Evolutionary conservation across 2,329 filamentous ascomycete genomes (phyloP).

Genomic region (Myriosclerotinia curreyana): DNA sequence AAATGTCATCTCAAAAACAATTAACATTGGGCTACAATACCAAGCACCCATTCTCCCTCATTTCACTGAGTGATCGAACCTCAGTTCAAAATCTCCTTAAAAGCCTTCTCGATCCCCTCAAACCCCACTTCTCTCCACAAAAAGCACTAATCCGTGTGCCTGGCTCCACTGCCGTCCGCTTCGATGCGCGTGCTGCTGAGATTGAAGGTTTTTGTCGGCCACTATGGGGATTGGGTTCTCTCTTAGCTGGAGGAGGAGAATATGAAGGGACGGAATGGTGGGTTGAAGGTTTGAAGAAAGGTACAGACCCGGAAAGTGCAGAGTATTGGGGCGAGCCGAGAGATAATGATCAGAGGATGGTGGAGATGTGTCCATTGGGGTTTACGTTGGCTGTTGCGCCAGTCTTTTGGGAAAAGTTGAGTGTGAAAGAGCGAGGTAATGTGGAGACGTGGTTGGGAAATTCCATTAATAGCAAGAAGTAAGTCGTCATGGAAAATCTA

Average conservation of each 20-base stretch:
- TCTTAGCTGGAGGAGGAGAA: conserved; percentile 65
- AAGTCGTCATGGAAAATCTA: conserved; percentile 25
- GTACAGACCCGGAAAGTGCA: conserved; percentile 64
- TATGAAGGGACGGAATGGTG: conserved; percentile 64
- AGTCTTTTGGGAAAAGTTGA: conserved; percentile 52
- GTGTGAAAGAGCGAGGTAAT: conserved; percentile 59
- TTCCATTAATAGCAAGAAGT: conserved; percentile 74
- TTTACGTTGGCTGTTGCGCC: conserved; percentile 67
- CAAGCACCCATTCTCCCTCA: conserved; percentile 54
- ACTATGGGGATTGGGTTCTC: conserved; percentile 69
- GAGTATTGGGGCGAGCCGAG: conserved; percentile 77
- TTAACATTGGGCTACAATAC: conserved; percentile 49
- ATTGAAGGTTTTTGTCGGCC: conserved; percentile 60
- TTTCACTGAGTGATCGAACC: conserved; percentile 49
- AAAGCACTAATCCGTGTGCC: conserved; percentile 64
- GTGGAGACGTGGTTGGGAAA: conserved; percentile 71
- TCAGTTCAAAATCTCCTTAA: conserved; percentile 60
- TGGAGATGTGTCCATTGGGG: conserved; percentile 78
- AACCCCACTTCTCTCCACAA: conserved; percentile 66
- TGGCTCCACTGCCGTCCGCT: conserved; percentile 69
- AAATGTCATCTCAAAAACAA: conserved; percentile 24
- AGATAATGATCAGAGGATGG: conserved; percentile 79
- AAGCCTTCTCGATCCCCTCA: conserved; percentile 66
- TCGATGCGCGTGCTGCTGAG: conserved; percentile 74
- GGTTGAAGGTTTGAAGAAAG: conserved; percentile 67